Conservation (phyloP, 2,329 filamentous ascomycete genomes). For the Pseudogymnoascus sp. region DNA sequence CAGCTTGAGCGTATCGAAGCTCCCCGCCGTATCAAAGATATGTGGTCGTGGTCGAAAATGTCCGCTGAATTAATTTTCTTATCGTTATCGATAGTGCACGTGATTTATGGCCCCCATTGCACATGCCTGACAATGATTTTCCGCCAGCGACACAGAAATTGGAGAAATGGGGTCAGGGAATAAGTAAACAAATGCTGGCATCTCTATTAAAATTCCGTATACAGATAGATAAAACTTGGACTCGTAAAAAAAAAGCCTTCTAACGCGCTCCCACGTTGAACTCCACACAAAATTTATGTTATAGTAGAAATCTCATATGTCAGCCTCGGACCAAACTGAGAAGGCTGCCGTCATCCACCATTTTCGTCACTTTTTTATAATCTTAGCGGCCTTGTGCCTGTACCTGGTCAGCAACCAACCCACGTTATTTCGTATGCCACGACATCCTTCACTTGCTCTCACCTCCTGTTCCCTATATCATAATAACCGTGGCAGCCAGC, state of each 20-base stretch:
- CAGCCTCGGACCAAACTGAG: not conserved
- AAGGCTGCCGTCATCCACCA: constrained; percentile 3
- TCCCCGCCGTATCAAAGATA: constrained; percentile 7
- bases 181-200: not conserved
- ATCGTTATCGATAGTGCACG: constrained; percentile 7
- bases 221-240: not conserved
- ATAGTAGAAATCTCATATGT: not conserved
- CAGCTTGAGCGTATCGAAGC: not conserved
- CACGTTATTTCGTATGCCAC: constrained; percentile 7
- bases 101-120: not conserved
- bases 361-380: not conserved
- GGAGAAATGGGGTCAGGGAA: not conserved
- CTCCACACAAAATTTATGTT: not conserved
- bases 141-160: not conserved
- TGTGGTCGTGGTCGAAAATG: constrained; percentile 6
- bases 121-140: not conserved
- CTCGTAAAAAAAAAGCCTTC: not conserved
- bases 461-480: not conserved
- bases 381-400: constrained; percentile 7
- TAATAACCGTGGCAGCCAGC: not conserved
- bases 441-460: not conserved
- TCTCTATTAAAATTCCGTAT: not conserved
- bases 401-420: constrained; percentile 14
- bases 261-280: not conserved
- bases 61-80: constrained; percentile 7